These are phyloP conservation scores for Naganishia friedmannii DNA, from an alignment of 768 basidiomycete species.

Conservation along the genomic window DNA sequence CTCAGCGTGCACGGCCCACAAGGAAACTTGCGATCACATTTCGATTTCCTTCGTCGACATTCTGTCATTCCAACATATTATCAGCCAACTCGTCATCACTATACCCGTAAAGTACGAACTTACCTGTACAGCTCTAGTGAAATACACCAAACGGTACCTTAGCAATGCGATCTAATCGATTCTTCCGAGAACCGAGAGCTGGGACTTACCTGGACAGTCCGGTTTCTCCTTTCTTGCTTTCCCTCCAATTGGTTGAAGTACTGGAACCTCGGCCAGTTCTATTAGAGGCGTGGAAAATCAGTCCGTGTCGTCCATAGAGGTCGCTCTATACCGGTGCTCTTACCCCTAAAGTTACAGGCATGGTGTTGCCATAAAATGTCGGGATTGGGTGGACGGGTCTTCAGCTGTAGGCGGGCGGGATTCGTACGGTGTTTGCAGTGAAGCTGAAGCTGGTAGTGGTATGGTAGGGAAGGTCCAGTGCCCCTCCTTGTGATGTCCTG, in stretches of 20 bases:
- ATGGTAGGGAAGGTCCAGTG: too few relatives aligned
- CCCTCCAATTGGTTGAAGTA: conserved; percentile 7
- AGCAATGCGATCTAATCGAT: neutral
- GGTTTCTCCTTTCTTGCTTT: conserved; percentile 8
- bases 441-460: too few relatives aligned
- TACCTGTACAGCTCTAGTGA: conserved; percentile 25
- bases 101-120: neutral
- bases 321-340: neutral
- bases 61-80: neutral
- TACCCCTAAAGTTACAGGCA: conserved; percentile 6
- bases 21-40: conserved; percentile 32
- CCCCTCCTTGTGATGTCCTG: too few relatives aligned
- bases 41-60: conserved; percentile 29
- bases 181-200: neutral
- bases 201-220: conserved; percentile 6
- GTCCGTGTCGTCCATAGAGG: neutral
- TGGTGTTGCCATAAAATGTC: neutral
- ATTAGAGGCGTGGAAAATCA: neutral
- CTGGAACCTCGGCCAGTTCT: conserved; percentile 11
- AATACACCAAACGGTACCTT: neutral
- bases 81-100: neutral
- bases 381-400: neutral
- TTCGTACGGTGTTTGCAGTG: too few relatives aligned
- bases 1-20: conserved; percentile 26
- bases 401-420: neutral